Conservation (phyloP, 768 basidiomycete genomes). For the Podaxis sp. region DNA sequence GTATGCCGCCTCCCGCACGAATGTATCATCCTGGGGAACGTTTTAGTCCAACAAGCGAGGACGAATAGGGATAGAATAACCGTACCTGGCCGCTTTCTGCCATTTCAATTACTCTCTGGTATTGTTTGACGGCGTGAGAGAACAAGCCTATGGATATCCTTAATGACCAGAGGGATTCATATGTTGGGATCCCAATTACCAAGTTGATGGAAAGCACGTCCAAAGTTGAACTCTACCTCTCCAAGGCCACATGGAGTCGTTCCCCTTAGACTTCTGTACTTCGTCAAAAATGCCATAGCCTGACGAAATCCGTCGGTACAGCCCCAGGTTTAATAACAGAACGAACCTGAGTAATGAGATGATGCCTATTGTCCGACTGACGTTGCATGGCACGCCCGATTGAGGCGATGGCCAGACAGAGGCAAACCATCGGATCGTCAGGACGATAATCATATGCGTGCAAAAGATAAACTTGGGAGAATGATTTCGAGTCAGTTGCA, state of each 20-base stretch:
- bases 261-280: conserved; percentile 68
- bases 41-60: not conserved
- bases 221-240: conserved; percentile 94
- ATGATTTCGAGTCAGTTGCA: not conserved
- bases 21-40: conserved; percentile 33
- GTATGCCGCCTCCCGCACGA: conserved; percentile 79
- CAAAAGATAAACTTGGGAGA: conserved; percentile 70
- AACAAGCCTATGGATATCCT: conserved; percentile 53
- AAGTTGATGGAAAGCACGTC: conserved; percentile 88
- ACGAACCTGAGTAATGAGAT: conserved; percentile 68
- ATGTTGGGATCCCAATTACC: conserved; percentile 40
- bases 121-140: conserved; percentile 80
- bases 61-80: not conserved
- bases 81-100: conserved; percentile 35
- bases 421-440: conserved; percentile 80
- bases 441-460: conserved; percentile 85
- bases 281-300: conserved; percentile 81
- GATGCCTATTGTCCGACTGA: conserved; percentile 91
- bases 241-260: conserved; percentile 38
- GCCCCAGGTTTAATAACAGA: not conserved
- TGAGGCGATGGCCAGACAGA: conserved; percentile 80
- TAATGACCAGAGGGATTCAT: not conserved
- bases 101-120: conserved; percentile 67
- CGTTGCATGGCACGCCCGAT: conserved; percentile 90
- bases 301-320: conserved; percentile 22